Base-by-base conservation (phyloP, 176 grass and related monocot genomes). In the Carex pumila region DNA sequence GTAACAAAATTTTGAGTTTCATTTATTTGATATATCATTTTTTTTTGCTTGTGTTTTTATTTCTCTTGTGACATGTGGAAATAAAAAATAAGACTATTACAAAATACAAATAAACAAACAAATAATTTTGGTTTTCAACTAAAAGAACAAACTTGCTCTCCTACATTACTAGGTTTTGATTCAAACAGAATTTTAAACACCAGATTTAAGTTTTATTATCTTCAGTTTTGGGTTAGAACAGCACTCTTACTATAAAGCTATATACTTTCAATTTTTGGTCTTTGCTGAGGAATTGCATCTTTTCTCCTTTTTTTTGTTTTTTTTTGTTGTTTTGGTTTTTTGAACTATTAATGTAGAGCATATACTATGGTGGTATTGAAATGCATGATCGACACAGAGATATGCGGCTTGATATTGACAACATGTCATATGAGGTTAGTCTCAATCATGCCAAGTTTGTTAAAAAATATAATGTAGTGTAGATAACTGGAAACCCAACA, bases 401-500 rank as follows among this genome's bases (percentile, higher is more conserved):
- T 43, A 86, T 86, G 85, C 54, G 85, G 74, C 61, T 86, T 22
- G 85, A 86, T 57, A 79, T 86, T 12, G 85, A 86, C 71, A 86
- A 86, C 52, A 81, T 86, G 85, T 86, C 85, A 54, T 86, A 86
- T 86, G 85, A 86, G 85, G 85, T 86, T 30, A 65, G 71, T 41
- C 55, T 65, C 22, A 69, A 58, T 50, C 14, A 76, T 78, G 52
- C 9, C 36, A 61, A 61, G 22, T 73, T 60, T 54, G 19, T 72
- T 50, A 68, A 68, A 36, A 68, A 68, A 68, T 68, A 37, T 36
- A 37, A 17, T 68, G 65, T 36, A 68, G 32, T 68, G 5, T 68
- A 68, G 12, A 65, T 65, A 36, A 36, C 34, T 36, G 3, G 34
- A 3, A 3, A 36, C 34, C 34, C 0, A 25, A 25, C 25, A 25